Evolutionary conservation across 257 asterid genomes (phyloP).

Genomic region (Gynochthodes officinalis): DNA sequence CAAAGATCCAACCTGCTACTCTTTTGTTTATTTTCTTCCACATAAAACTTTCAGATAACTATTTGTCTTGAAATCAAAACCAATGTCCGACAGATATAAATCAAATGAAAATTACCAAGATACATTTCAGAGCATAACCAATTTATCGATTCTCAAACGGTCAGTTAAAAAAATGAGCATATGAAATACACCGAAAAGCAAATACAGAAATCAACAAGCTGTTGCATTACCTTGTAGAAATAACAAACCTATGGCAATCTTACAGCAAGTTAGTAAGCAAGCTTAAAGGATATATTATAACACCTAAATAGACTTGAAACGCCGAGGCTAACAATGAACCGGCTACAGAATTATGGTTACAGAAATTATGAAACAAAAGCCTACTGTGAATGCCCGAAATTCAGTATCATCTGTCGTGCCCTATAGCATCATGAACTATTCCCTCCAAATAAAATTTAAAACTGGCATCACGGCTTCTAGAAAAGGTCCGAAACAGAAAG

Average conservation of each 20-base stretch:
- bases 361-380: background rate
- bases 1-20: background rate
- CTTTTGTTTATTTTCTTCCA: background rate
- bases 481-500: background rate
- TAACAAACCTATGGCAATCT: background rate
- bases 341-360: slow-evolving; percentile 12
- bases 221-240: background rate
- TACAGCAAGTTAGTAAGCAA: background rate
- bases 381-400: background rate
- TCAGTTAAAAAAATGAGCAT: background rate
- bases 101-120: background rate
- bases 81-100: background rate
- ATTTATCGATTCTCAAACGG: background rate
- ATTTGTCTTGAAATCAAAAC: background rate
- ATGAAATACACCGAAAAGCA: background rate
- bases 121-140: background rate
- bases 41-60: background rate
- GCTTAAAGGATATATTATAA: background rate
- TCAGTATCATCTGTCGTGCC: background rate
- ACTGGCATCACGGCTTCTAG: background rate
- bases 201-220: background rate
- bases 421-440: background rate
- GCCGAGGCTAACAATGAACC: background rate
- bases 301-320: background rate
- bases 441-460: slow-evolving; percentile 6